Percentiles rank a stretch among this genome's conserved stretches.
Evolutionary conservation across 441 rosid genomes (phyloP).

Genomic region (Euphorbia schlechtendalii): DNA sequence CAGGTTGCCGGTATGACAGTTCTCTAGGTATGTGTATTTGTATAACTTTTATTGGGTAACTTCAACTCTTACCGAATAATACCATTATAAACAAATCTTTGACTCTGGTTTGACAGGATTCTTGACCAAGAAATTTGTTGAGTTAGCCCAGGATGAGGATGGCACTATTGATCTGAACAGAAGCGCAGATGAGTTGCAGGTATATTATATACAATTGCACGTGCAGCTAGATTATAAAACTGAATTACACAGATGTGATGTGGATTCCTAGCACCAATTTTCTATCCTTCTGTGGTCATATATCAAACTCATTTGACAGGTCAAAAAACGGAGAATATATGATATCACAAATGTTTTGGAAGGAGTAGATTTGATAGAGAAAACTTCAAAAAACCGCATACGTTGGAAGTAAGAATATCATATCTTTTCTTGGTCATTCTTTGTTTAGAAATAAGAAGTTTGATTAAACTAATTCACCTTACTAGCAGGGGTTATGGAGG

Average conservation of each 20-base stretch:
- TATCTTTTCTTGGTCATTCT: not conserved
- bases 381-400: conserved; percentile 75
- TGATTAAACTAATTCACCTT: conserved; percentile 20
- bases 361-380: conserved; percentile 79
- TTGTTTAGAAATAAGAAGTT: conserved; percentile 2
- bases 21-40: conserved; percentile 42
- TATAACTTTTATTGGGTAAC: conserved; percentile 8
- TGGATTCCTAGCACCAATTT: too few species aligned
- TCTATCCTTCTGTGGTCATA: conserved; percentile 13
- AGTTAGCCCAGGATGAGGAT: conserved; percentile 62
- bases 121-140: conserved; percentile 67
- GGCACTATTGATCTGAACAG: conserved; percentile 74
- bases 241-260: not conserved
- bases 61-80: not conserved
- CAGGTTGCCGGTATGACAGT: conserved; percentile 66
- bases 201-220: conserved; percentile 24
- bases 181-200: conserved; percentile 74
- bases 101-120: conserved; percentile 41
- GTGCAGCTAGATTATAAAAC: not conserved
- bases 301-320: conserved; percentile 36
- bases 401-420: conserved; percentile 58
- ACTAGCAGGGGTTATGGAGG: conserved; percentile 50
- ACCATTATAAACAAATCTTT: not conserved
- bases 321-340: conserved; percentile 85
- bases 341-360: conserved; percentile 89